Evolutionary conservation across 495 filamentous ascomycete genomes (phyloP).

Genomic region (Saxophila tyrrhenica): DNA sequence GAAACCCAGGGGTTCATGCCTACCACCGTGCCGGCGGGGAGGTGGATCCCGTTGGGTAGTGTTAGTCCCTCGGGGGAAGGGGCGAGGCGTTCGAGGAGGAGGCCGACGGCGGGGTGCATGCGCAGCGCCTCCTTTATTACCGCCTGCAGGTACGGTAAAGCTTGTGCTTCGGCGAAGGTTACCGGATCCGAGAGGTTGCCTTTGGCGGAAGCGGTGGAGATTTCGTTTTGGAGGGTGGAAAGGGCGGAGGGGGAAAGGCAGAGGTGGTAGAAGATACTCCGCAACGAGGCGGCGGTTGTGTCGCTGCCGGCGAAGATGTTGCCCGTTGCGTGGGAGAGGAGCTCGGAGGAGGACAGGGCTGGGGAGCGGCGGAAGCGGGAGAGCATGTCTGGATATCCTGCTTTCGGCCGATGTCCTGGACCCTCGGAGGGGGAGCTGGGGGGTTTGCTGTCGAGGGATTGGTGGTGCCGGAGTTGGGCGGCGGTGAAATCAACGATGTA

Average conservation of each 20-base stretch:
- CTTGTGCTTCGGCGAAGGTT: conserved; percentile 9
- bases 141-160: conserved; percentile 22
- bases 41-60: conserved; percentile 38
- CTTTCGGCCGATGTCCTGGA: too few relatives aligned
- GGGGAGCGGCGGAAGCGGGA: conserved; percentile 7
- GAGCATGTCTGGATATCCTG: too few relatives aligned
- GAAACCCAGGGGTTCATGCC: conserved; percentile 33
- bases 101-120: conserved; percentile 19
- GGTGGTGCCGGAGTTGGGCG: conserved; percentile 5
- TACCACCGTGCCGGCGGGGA: conserved; percentile 43
- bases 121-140: conserved; percentile 23
- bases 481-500: conserved; percentile 12
- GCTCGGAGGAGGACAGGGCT: conserved; percentile 9
- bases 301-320: conserved; percentile 39
- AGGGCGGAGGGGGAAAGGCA: conserved; percentile 42
- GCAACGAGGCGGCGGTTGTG: conserved; percentile 52
- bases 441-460: too few relatives aligned
- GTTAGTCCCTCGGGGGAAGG: conserved; percentile 41
- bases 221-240: conserved; percentile 36
- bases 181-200: conserved; percentile 33
- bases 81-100: conserved; percentile 25
- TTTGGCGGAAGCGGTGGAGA: conserved; percentile 39
- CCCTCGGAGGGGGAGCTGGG: too few relatives aligned
- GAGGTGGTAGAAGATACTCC: conserved; percentile 54
- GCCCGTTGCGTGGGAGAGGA: conserved; percentile 5